phyloP scores from a whole-genome alignment of 2,329 filamentous ascomycete genomes.

The Exophiala sp. region DNA sequence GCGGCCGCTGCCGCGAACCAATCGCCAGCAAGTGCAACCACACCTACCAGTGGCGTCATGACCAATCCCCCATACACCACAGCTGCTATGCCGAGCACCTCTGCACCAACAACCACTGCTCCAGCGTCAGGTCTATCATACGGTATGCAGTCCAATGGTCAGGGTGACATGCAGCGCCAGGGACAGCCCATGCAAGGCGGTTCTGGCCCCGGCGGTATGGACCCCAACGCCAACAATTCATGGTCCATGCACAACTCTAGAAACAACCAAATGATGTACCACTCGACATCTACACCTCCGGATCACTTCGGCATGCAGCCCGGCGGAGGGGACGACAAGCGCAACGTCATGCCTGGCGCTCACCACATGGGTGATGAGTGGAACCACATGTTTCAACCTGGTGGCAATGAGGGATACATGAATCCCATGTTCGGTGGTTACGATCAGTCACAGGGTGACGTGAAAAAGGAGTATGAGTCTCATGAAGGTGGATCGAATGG shows the following conservation, averaged over 20 bases:
- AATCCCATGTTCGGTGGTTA: constrained; percentile 61
- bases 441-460: constrained; percentile 64
- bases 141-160: constrained; percentile 22
- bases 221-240: constrained; percentile 32
- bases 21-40: constrained; percentile 21
- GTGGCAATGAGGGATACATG: constrained; percentile 64
- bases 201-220: constrained; percentile 20
- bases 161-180: constrained; percentile 26
- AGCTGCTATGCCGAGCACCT: constrained; percentile 25
- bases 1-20: constrained; percentile 17
- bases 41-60: constrained; percentile 23
- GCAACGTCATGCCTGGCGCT: constrained; percentile 54
- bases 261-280: constrained; percentile 35
- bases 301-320: constrained; percentile 28
- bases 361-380: constrained; percentile 62
- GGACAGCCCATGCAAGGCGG: constrained; percentile 24
- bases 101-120: constrained; percentile 26
- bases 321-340: constrained; percentile 37
- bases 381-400: constrained; percentile 74
- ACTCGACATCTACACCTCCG: constrained; percentile 23
- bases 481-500: constrained; percentile 47
- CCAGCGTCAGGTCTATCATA: constrained; percentile 27
- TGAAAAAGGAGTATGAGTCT: constrained; percentile 53
- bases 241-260: constrained; percentile 43
- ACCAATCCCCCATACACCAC: constrained; percentile 27